Evolutionary conservation across 2,329 filamentous ascomycete species (phyloP).

Genomic region (Chaetomiaceae sp.): DNA sequence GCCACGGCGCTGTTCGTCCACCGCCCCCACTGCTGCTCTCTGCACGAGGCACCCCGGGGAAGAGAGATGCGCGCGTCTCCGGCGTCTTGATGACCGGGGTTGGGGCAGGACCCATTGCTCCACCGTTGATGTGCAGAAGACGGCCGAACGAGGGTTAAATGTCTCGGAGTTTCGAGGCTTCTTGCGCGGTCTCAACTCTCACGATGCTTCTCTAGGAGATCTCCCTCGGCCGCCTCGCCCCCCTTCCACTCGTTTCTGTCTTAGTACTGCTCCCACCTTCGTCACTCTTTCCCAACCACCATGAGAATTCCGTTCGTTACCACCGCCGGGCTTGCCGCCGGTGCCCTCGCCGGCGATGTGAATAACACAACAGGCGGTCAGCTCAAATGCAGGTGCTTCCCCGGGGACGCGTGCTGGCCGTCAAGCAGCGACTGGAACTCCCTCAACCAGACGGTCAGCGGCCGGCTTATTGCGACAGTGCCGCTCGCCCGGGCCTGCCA

Average conservation of each 20-base stretch:
- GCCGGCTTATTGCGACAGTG: conserved; percentile 40
- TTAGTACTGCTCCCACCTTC: background rate
- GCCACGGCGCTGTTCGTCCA: too few relatives aligned
- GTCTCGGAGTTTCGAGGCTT: background rate
- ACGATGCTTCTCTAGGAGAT: conserved; percentile 4
- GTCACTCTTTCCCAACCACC: conserved; percentile 8
- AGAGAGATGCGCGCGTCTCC: background rate
- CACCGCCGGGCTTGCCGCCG: conserved; percentile 16
- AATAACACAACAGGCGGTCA: background rate
- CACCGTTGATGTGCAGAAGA: background rate
- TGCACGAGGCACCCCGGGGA: background rate
- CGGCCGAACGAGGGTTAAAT: background rate
- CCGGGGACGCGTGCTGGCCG: conserved; percentile 49
- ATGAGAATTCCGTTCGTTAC: conserved; percentile 22
- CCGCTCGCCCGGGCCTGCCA: conserved; percentile 38
- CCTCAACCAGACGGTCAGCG: conserved; percentile 47
- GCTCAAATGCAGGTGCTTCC: conserved; percentile 41
- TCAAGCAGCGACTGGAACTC: conserved; percentile 36
- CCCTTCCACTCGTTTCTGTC: conserved; percentile 7
- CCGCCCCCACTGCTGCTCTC: too few relatives aligned
- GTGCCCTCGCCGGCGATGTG: conserved; percentile 3
- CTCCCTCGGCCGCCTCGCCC: background rate
- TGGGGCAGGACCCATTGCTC: background rate
- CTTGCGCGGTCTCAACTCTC: background rate
- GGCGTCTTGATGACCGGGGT: background rate